A percentile compares a stretch with the other conserved stretches of the same genome.
These are phyloP conservation scores for Durusdinium trenchii DNA, from an alignment of 73 alveolate genomes.

Conservation along the genomic window DNA sequence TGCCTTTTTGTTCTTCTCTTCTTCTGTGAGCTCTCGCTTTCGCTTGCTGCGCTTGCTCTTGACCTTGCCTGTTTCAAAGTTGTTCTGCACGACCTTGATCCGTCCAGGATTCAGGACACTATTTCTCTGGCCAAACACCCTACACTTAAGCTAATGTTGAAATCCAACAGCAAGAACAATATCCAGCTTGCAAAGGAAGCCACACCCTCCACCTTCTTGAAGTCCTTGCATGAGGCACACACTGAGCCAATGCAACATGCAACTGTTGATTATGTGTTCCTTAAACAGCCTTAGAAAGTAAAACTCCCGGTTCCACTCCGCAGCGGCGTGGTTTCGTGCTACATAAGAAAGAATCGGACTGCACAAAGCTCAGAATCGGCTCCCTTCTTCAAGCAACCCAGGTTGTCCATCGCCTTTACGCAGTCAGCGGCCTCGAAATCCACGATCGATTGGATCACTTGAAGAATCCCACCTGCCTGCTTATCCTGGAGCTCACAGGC, in stretches of 20 bases:
- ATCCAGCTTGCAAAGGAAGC: no score
- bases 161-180: not conserved
- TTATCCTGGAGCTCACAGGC: constrained; percentile 78
- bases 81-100: constrained; percentile 83
- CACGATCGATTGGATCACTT: constrained; percentile 90
- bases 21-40: constrained; percentile 74
- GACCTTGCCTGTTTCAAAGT: constrained; percentile 89
- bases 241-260: no score
- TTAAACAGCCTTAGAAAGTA: no score
- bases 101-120: not conserved
- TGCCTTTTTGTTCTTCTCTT: constrained; percentile 45
- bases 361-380: not conserved
- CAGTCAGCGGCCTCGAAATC: constrained; percentile 80
- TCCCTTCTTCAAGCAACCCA: constrained; percentile 24
- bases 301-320: no score
- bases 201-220: constrained; percentile 61
- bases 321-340: no score
- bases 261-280: no score
- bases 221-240: not conserved
- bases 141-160: not conserved
- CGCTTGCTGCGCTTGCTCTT: constrained; percentile 94
- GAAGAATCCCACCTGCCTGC: constrained; percentile 86
- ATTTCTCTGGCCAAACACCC: not conserved
- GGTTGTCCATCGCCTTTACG: constrained; percentile 75
- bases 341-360: no score